Base-by-base conservation (phyloP, 2,329 filamentous ascomycete species). In the Colletotrichum destructivum region DNA sequence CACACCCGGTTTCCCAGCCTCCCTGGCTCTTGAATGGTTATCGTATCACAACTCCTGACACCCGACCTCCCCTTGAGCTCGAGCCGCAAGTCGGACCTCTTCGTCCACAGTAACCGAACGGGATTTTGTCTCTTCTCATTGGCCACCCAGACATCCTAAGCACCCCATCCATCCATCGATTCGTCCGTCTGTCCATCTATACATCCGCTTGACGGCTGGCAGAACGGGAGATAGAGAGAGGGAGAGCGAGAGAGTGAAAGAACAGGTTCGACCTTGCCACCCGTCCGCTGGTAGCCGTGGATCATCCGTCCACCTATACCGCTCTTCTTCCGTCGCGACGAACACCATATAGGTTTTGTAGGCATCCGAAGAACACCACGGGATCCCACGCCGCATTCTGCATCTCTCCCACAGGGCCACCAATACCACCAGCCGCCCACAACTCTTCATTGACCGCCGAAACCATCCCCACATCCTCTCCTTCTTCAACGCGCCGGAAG, bases 201-300 rank as follows among this genome's bases (percentile, higher is more conserved):
- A 38, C 13, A 23, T 31, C 18, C 15, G 7, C 15, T 18, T 46
- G 61, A 65, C 26, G 15, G 7, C 52, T 26, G 26, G 18, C n/a
- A 38, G 35, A 38, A 3, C 35, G 9, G 35, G 35, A 38, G 9
- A 38, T 8, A 35, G 31, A 38, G 18, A 57, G 12, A 7, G 18
- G 31, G 38, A n/a, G 31, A 35, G 16, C 47, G 12, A 12, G 12
- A 54, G 38, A n/a, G 31, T 31, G 38, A 23, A 64, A 64, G 69
- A 72, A 72, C 69, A 49, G 59, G 69, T 69, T 72, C 69, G 60
- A 13, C 55, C 59, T 69, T 55, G 69, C 69, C 69, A 69, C 66
- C 66, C 66, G 26, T 59, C 69, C 52, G 69, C 49, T 69, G 66
- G 46, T 69, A 69, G 61, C 69, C 69, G 69, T 59, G 15, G 46